Evolutionary conservation across 2,329 filamentous ascomycete species (phyloP), one percentile per base, ranked within the genome.

Genomic region (Microdochium bolleyi): DNA sequence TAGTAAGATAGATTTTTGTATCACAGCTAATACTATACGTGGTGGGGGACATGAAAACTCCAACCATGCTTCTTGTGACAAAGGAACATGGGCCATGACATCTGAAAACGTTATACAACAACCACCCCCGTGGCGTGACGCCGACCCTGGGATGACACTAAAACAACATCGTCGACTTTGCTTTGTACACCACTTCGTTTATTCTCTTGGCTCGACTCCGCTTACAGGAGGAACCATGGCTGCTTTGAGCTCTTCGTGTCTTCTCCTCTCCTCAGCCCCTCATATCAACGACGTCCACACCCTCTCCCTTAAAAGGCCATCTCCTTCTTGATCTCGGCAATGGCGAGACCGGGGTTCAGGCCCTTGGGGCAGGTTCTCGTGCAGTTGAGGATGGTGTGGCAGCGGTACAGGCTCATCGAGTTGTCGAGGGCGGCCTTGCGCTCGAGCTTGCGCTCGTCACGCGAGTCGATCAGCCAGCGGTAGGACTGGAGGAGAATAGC

Each of bases 311-410:
- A 77, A 37, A 82, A 73, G 53, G 92, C 84, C 88, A 97, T 87
- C 76, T 86, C 83, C 88, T 96, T 96, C 88, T 97, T 97, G 73
- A 96, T 96, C 80, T 96, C 88, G 51, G 92, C 92, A 75, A 99
- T 95, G 19, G 94, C 94, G 69, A 89, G 80, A 59, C 89, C 94
- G 21, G 94, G 94, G 79, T 99, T 99, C 63, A 99, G 75, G 48
- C 94, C 94, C 89, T 99, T 99, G 68, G 94, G 94, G 74, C 94
- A 99, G 53, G 92, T 96, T 72, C 90, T 82, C 61, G 92, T 92
- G 84, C 92, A 99, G 83, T 99, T 99, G 64, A 99, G 84, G 69
- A 99, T 99, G 58, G 94, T 99, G 80, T 99, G 94, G 82, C 94
- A 99, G 67, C 94, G 84, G 82, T 99, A 99, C 72, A 99, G 72